Evolutionary conservation across 371 early-diverging fungal species (phyloP).

Genomic region (Lichtheimia ornata): DNA sequence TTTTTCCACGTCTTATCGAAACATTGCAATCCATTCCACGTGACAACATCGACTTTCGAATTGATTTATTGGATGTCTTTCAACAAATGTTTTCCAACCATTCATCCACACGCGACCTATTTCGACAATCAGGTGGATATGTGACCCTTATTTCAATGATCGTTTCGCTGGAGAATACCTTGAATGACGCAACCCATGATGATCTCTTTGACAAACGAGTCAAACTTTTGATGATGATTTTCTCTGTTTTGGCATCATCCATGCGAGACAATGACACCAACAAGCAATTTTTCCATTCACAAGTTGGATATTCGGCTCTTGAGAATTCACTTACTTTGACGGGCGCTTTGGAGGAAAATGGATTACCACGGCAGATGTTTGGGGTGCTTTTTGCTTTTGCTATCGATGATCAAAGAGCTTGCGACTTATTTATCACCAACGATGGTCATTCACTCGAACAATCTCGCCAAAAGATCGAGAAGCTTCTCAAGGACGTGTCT

Average conservation of each 20-base stretch:
- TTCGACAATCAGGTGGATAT: constrained; percentile 66
- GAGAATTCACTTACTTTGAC: constrained; percentile 66
- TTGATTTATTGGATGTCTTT: constrained; percentile 58
- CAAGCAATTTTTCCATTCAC: constrained; percentile 51
- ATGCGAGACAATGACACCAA: constrained; percentile 61
- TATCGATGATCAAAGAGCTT: constrained; percentile 49
- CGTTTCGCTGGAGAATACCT: constrained; percentile 63
- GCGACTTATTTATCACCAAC: constrained; percentile 45
- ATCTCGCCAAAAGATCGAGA: constrained; percentile 22
- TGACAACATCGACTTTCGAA: constrained; percentile 58
- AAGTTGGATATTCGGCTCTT: constrained; percentile 58
- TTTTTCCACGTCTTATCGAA: constrained; percentile 65
- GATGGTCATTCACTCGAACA: background rate
- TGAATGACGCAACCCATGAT: constrained; percentile 9
- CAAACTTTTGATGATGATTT: constrained; percentile 48
- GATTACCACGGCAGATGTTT: constrained; percentile 46
- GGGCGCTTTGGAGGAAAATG: constrained; percentile 47
- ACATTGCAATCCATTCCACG: constrained; percentile 58
- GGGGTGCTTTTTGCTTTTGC: constrained; percentile 69
- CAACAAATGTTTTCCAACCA: constrained; percentile 52
- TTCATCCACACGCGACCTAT: constrained; percentile 49
- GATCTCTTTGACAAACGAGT: background rate
- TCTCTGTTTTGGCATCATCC: constrained; percentile 58
- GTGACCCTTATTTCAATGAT: constrained; percentile 66
- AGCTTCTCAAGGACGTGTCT: constrained; percentile 22